Evolutionary conservation across 768 basidiomycete genomes (phyloP).

Genomic region (Leccinum disarticulatum): DNA sequence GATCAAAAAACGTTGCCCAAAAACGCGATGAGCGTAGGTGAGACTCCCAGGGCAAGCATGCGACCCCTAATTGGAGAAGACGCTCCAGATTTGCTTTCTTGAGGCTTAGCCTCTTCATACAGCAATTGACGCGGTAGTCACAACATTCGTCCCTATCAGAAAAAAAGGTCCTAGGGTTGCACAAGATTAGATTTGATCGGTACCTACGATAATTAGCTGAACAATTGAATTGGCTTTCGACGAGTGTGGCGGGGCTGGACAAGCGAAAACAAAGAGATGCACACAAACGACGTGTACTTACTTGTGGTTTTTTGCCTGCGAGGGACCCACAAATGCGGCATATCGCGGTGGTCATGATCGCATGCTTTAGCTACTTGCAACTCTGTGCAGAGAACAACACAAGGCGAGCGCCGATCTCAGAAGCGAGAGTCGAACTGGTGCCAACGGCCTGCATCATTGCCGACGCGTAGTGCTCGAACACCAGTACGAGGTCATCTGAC

Average conservation of each 20-base stretch:
- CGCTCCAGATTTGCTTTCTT: background rate
- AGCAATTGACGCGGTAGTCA: background rate
- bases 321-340: background rate
- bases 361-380: background rate
- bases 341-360: background rate
- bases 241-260: no score
- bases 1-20: background rate
- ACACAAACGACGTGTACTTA: background rate
- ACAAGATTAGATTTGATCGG: slow-evolving; percentile 5
- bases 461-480: background rate
- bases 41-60: background rate
- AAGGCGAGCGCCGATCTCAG: background rate
- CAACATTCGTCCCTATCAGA: background rate
- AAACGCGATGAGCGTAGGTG: background rate
- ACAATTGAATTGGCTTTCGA: background rate
- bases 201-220: background rate
- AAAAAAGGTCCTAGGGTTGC: background rate
- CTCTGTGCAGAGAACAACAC: background rate
- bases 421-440: background rate
- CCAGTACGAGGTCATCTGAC: background rate
- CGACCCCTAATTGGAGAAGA: background rate
- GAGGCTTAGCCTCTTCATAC: background rate
- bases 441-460: background rate
- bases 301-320: background rate
- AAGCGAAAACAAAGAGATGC: background rate